Percentiles rank a stretch among this genome's conserved stretches.
Conservation (phyloP, 805 yeast genomes). For the Suhomyces sp. region DNA sequence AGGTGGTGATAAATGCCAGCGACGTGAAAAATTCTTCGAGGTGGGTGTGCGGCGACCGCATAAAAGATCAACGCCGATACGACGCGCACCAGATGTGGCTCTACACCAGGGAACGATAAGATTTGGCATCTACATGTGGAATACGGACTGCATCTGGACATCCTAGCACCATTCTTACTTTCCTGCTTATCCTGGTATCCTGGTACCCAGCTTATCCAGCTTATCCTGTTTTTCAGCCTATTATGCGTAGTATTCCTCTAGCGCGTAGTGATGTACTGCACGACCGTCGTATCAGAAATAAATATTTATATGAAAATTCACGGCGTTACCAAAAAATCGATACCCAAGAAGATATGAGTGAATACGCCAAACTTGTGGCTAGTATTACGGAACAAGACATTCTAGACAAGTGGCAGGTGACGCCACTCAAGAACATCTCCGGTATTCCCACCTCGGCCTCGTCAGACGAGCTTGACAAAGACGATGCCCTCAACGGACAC, state of each 20-base stretch:
- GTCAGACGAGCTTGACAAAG: constrained; percentile 21
- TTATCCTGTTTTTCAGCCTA: background rate
- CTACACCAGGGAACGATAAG: no score
- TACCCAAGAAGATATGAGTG: constrained; percentile 11
- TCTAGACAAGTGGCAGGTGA: constrained; percentile 57
- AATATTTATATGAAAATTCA: background rate
- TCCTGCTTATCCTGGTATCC: no score
- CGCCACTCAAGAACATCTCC: constrained; percentile 57
- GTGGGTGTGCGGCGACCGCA: constrained; percentile 2
- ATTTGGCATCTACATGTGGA: no score
- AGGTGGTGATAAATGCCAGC: constrained; percentile 5
- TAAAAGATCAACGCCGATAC: background rate
- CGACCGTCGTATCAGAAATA: background rate
- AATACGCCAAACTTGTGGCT: constrained; percentile 54
- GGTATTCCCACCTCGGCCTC: constrained; percentile 49
- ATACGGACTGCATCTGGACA: no score
- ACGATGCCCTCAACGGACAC: constrained; percentile 71
- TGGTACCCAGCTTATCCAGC: no score
- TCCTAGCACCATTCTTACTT: no score
- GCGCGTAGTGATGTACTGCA: background rate
- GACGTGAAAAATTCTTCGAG: constrained; percentile 7
- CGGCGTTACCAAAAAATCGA: background rate
- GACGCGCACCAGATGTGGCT: background rate
- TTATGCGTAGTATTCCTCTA: background rate
- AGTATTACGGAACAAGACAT: constrained; percentile 49